Conservation (phyloP, 1,139 yeast species). For the Protomyces inundatus region DNA sequence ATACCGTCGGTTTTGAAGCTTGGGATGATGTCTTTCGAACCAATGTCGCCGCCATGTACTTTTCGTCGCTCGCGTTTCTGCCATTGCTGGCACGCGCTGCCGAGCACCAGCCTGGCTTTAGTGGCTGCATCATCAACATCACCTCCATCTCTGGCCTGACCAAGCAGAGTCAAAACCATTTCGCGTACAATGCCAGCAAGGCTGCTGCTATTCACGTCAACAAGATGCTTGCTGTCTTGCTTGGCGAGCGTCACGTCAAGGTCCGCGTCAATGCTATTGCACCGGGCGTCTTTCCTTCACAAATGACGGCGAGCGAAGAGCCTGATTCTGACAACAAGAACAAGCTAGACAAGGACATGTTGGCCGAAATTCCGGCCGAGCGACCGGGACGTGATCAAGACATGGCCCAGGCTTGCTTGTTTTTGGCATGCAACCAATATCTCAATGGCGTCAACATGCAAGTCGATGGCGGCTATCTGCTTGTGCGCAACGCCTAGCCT, state of each 20-base stretch:
- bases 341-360: conserved; percentile 18
- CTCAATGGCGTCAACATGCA: neutral
- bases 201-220: conserved; percentile 33
- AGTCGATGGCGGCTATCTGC: conserved; percentile 32
- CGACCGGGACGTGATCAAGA: conserved; percentile 32
- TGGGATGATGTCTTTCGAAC: conserved; percentile 23
- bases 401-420: conserved; percentile 28
- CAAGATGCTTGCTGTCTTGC: conserved; percentile 31
- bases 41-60: conserved; percentile 30
- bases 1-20: neutral
- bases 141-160: conserved; percentile 24
- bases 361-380: conserved; percentile 29
- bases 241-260: conserved; percentile 35
- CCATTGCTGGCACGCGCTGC: conserved; percentile 18
- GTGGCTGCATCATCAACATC: conserved; percentile 23
- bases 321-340: conserved; percentile 19
- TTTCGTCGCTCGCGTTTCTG: conserved; percentile 18
- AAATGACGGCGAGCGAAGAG: conserved; percentile 30
- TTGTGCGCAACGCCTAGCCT: neutral
- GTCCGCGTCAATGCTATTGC: conserved; percentile 32
- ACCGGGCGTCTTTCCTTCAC: conserved; percentile 34
- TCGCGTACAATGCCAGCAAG: conserved; percentile 37
- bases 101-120: conserved; percentile 19
- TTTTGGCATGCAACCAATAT: neutral
- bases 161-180: conserved; percentile 51